These are phyloP conservation scores for Cenococcum geophilum DNA, from an alignment of 495 filamentous ascomycete genomes.

Conservation along the genomic window DNA sequence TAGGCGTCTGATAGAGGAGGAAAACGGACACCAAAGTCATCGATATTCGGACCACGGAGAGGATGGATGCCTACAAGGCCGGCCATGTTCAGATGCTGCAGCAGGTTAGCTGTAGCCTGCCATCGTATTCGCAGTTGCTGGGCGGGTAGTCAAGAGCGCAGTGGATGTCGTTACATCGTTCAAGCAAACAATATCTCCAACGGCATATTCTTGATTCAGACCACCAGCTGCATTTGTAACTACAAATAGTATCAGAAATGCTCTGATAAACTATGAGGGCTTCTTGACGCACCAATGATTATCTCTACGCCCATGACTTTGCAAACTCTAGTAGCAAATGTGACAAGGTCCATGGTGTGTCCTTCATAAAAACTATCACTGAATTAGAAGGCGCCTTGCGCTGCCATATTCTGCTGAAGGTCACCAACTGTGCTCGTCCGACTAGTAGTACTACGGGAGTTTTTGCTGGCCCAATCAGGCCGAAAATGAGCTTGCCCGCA, in stretches of 20 bases:
- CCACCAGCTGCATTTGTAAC: conserved; percentile 75
- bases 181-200: conserved; percentile 67
- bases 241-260: conserved; percentile 28
- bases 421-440: conserved; percentile 64
- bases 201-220: conserved; percentile 59
- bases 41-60: conserved; percentile 63
- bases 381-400: conserved; percentile 4
- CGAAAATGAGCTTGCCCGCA: conserved; percentile 70
- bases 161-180: conserved; percentile 51
- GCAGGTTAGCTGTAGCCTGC: not conserved
- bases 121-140: not conserved
- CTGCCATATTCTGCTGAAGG: not conserved
- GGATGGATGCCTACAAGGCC: conserved; percentile 65
- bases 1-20: conserved; percentile 71
- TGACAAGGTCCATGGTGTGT: conserved; percentile 59
- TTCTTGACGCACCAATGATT: conserved; percentile 48
- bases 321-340: conserved; percentile 66
- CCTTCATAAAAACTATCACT: conserved; percentile 66
- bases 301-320: conserved; percentile 60
- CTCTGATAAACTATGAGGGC: not conserved
- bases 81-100: conserved; percentile 62
- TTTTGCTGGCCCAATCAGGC: conserved; percentile 48
- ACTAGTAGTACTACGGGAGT: conserved; percentile 65
- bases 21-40: conserved; percentile 64
- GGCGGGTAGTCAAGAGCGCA: too few species aligned